phyloP scores from a whole-genome alignment of 208 protist genomes.

The Trypanosoma theileri region DNA sequence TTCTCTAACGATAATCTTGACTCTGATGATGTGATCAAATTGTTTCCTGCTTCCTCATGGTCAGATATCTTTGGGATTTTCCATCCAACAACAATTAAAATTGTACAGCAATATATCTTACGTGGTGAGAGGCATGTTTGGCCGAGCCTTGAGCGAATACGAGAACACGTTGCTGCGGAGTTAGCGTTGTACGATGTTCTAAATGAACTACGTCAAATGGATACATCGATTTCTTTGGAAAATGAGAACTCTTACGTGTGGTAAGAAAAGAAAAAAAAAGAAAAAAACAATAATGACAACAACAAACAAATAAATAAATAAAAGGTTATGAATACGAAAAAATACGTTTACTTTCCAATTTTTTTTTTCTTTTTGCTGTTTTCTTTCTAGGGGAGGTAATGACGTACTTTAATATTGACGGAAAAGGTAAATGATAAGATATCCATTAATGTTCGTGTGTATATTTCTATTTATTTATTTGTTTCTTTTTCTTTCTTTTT shows the following conservation, averaged over 20 bases:
- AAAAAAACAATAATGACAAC: neutral
- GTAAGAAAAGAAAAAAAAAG: neutral
- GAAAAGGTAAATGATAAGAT: neutral
- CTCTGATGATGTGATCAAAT: slow-evolving; percentile 21
- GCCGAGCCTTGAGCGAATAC: slow-evolving; percentile 42
- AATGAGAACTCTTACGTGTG: slow-evolving; percentile 10
- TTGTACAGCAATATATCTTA: slow-evolving; percentile 28
- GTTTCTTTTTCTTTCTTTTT: slow-evolving; percentile 9
- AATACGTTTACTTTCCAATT: too few species aligned
- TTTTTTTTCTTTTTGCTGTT: too few species aligned
- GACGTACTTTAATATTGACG: too few species aligned
- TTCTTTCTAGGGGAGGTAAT: too few species aligned
- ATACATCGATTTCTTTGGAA: neutral
- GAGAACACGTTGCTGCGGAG: slow-evolving; percentile 40
- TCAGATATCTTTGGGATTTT: slow-evolving; percentile 25
- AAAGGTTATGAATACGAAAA: too few species aligned
- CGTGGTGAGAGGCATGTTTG: slow-evolving; percentile 45
- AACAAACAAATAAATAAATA: neutral
- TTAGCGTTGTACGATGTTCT: slow-evolving; percentile 35
- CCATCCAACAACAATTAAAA: slow-evolving; percentile 11
- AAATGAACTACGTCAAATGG: slow-evolving; percentile 22
- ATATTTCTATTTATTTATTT: neutral
- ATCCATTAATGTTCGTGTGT: neutral
- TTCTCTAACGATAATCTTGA: slow-evolving; percentile 5
- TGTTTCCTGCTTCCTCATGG: slow-evolving; percentile 23